Evolutionary conservation across 768 basidiomycete species (phyloP), one percentile per base, ranked within the genome.

Genomic region (Melanogaster broomeanus): DNA sequence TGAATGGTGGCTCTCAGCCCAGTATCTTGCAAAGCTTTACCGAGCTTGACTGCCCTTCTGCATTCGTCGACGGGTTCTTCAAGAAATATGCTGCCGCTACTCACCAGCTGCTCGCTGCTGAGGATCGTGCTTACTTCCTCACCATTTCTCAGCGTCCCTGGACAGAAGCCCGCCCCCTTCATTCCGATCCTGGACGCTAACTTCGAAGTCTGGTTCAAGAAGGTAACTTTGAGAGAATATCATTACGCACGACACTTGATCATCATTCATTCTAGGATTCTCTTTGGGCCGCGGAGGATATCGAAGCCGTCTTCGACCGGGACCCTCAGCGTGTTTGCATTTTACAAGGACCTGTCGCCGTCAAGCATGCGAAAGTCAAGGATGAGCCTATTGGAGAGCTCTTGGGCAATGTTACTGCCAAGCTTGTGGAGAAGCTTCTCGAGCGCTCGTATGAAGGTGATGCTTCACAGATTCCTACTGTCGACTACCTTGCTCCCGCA

Each of bases 201-300:
- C 59, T 98, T 98, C 65, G 93, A 95, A 67, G 94, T 98, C 45
- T 99, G 97, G 97, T 98, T 99, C 77, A 98, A 99, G 82, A 99
- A 99, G 88, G 92, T 90, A 54, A 35, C 77, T 56, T 38, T 31
- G 27, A 6, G 13, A 18, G 5, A 9, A 42, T 49, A 18, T 43
- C 19, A 40, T 45, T 21, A 4, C 46, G 22, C 9, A 51, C 31
- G 11, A 38, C 44, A 55, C 54, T n/a, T 59, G 24, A 67, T 47
- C 21, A 22, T 49, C 27, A 19, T 11, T 56, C 12, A 16, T 4
- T 45, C 19, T 59, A 93, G 90, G 96, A 98, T 69, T 98, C 96
- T 7, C 83, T 98, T 11, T 98, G 96, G 95, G 90, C 90, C 35
- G 90, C 93, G 3, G 96, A 98, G 71, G 97, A 99, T 68, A 94